Evolutionary conservation across 768 basidiomycete genomes (phyloP), one percentile per base, ranked within the genome.

Genomic region (Pisolithus orientalis): DNA sequence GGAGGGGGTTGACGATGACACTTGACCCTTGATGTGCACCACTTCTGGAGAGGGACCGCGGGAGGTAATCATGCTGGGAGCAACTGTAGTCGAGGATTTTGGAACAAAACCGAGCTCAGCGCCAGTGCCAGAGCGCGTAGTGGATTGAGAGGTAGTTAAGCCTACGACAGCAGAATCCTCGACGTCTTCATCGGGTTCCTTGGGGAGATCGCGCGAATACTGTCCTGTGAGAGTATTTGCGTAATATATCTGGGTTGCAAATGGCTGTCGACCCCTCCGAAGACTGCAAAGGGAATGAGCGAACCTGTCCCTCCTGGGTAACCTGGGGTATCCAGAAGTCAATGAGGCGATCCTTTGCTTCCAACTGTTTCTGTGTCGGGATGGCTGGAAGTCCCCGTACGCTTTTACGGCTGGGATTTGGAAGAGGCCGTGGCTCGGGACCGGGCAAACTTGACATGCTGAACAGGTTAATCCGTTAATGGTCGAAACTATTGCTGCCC

Each of bases 281-380:
- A 47, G 29, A 49, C 51, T 31, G 8, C 40, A 9, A 16, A 21
- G 24, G 31, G 4, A 39, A 54, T 51, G 51, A 53, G 67, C 75
- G 57, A 60, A 93, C 92, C 80, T 90, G 89, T 54, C 91, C 90
- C 56, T 87, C 80, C 13, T 76, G 67, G 2, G 88, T 85, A 46
- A 95, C 81, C 61, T 85, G 82, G 9, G 94, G 94, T 58, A 94
- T 84, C 94, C 94, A 97, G 65, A 86, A 94, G 59, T 94, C 88
- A 59, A 76, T 82, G 16, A 78, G 75, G 27, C 44, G 50, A 45
- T 57, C 42, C 2, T 53, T 46, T 2, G 46, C 50, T 16, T 62
- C 43, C 0, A 52, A n/a, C 11, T n/a, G 25, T 14, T 57, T 9
- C 17, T 39, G 32, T 17, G 54, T 43, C 39, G 65, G 65, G 39